Evolutionary conservation across 306 rosid species (phyloP), one percentile per base, ranked within the genome.

Genomic region (Vachellia collinsii): DNA sequence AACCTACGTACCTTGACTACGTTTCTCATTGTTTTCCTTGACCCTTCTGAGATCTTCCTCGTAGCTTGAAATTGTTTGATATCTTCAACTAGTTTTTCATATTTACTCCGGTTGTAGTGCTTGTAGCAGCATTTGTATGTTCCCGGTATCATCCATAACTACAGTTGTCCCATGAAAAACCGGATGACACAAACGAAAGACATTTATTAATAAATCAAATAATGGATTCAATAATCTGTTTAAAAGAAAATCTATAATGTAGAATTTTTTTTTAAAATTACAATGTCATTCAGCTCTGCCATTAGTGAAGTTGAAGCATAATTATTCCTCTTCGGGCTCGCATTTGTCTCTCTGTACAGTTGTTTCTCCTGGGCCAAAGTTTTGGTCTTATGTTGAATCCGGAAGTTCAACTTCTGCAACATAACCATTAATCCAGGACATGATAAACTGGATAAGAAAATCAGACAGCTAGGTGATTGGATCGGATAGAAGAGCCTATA

Each of bases 301-400:
- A 36, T 41, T 47, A 70, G 59, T 68, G 77, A 59, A 61, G 17
- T 44, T 68, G 85, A 69, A 65, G 75, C n/a, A n/a, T 29, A 29
- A 2, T 7, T 61, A 12, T 79, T 47, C 37, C n/a, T 81, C 19
- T 66, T 51, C 41, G 25, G 29, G 58, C 39, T 37, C 58, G 38
- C 3, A 37, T 70, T 16, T 19, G 23, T 76, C 25, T 69, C 39
- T 36, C 73, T 76, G 8, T 59, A 59, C 16, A 82, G 11, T 13
- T 82, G 36, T 36, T 70, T 82, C 48, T 82, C 81, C 48, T 76
- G 56, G 42, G 65, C 43, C 66, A 69, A 76, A 11, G 47, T 76
- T 76, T 36, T 81, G 19, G 46, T 36, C 42, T n/a, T 34, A 47
- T 81, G 81, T 25, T 53, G 65, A 72, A 76, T 75, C 77, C 34